phyloP scores from a whole-genome alignment of 2,329 filamentous ascomycete genomes.

The Stagonosporopsis tanaceti region DNA sequence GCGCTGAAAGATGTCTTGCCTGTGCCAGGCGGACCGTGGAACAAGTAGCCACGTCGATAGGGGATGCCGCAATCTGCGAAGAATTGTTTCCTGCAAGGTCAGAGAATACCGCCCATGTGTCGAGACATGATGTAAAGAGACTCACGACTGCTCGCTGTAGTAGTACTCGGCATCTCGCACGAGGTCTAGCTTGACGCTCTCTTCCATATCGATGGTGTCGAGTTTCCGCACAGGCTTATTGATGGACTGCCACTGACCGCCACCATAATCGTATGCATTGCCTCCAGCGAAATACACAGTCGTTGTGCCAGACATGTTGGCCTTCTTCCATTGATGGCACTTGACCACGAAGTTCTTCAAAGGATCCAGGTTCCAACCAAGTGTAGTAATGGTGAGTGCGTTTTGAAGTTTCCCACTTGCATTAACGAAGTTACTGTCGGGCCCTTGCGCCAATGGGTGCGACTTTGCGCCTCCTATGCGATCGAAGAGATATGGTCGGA shows the following conservation, averaged over 20 bases:
- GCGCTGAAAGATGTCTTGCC: constrained; percentile 53
- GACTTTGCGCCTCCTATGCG: constrained; percentile 20
- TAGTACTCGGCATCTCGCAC: constrained; percentile 50
- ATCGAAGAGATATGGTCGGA: constrained; percentile 39
- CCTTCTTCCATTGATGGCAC: constrained; percentile 35
- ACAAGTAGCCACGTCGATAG: constrained; percentile 50
- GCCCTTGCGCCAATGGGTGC: background rate
- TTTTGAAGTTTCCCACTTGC: constrained; percentile 26
- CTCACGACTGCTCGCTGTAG: constrained; percentile 41
- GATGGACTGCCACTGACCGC: constrained; percentile 32
- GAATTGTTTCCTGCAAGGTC: constrained; percentile 27
- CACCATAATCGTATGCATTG: constrained; percentile 14
- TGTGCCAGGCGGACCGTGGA: constrained; percentile 52
- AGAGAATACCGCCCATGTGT: background rate
- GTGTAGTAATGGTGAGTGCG: constrained; percentile 31
- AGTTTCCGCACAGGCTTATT: constrained; percentile 38
- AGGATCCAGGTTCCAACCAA: constrained; percentile 40
- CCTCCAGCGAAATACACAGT: constrained; percentile 37
- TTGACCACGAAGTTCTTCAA: constrained; percentile 31
- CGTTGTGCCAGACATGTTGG: constrained; percentile 33
- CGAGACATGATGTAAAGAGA: background rate
- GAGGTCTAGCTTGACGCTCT: constrained; percentile 37
- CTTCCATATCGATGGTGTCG: constrained; percentile 44
- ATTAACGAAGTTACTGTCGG: constrained; percentile 9
- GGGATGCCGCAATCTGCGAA: constrained; percentile 48